Base-by-base conservation (phyloP, 2,329 filamentous ascomycete genomes). In the Diaporthe amygdali region DNA sequence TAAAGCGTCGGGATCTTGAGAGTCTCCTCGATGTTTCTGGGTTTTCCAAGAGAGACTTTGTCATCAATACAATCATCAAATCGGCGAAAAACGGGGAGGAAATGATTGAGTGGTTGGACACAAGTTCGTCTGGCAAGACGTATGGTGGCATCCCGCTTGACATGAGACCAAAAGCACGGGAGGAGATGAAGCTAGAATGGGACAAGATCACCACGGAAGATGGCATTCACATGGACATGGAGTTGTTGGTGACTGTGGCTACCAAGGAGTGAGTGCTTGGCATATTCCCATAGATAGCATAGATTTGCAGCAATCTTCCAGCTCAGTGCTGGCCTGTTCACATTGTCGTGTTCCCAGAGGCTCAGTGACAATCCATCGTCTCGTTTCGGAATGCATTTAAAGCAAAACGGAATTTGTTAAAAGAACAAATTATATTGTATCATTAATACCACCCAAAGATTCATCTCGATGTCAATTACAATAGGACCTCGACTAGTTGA, bases 71-170 rank as follows among this genome's bases (percentile, higher is more conserved):
- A 17, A 76, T 79, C 25, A 68, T 77, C 68, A 78, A 78, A 73
- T 64, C 30, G 30, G 59, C 59, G 2, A 64, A 64, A 44, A 20
- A 64, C 20, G 59, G 61, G 4, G 75, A 75, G 7, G 76, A 66
- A 20, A 79, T 79, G 78, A 72, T 79, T 44, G 74, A 78, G 5
- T 79, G 78, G 78, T 27, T 79, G 54, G 77, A 78, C 68, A 77
- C 76, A 6, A 79, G 78, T 67, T 79, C 78, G 27, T 79, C 78
- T 5, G 78, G 78, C 32, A 78, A 78, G 72, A 79, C 77, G 20
- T 79, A 78, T 54, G 78, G 78, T 3, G 76, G 76, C 5, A 76
- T 79, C 47, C 78, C 78, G 14, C 54, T 75, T 2, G 75, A 79
- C n/a, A 41, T 79, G 61, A 73, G 76, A 39, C 75, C 76, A 0